Percentiles rank a stretch among this genome's conserved stretches.
Evolutionary conservation across 306 rosid species (phyloP).

Genomic region (Coriaria nepalensis): DNA sequence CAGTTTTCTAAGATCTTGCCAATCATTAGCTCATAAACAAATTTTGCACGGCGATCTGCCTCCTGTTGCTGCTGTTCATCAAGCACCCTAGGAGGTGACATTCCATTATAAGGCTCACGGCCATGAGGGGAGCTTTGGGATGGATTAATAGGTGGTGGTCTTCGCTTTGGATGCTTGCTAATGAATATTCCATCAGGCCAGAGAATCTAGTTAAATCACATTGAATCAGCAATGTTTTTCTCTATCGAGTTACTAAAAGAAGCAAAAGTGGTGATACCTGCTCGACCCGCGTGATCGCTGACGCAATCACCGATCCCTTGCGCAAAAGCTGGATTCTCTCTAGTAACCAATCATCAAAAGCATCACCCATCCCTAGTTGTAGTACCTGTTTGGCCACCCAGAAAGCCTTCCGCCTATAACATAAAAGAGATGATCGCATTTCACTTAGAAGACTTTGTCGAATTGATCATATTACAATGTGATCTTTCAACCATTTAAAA

Average conservation of each 20-base stretch:
- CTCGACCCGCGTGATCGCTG: slow-evolving; percentile 70
- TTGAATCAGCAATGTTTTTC: slow-evolving; percentile 12
- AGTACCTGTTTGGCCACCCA: slow-evolving; percentile 98
- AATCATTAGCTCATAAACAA: slow-evolving; percentile 83
- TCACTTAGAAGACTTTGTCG: slow-evolving; percentile 13
- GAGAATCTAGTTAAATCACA: slow-evolving; percentile 45
- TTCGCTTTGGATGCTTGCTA: slow-evolving; percentile 81
- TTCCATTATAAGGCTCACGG: slow-evolving; percentile 23
- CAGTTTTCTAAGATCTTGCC: slow-evolving; percentile 29
- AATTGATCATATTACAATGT: neutral
- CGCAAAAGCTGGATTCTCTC: slow-evolving; percentile 60
- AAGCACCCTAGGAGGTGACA: slow-evolving; percentile 32
- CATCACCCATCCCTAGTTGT: slow-evolving; percentile 99
- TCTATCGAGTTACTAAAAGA: no score
- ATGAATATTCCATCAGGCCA: slow-evolving; percentile 98
- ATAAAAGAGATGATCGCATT: slow-evolving; percentile 5
- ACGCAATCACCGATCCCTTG: slow-evolving; percentile 70
- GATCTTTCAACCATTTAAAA: neutral
- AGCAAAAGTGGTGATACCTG: slow-evolving; percentile 34
- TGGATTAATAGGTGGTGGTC: slow-evolving; percentile 30
- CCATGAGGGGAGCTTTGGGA: slow-evolving; percentile 34
- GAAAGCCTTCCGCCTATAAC: slow-evolving; percentile 76
- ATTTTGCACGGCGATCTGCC: slow-evolving; percentile 72
- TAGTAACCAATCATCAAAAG: slow-evolving; percentile 95
- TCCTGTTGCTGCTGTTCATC: slow-evolving; percentile 50